phyloP scores from a whole-genome alignment of 352 stramenopile genomes.

The Globisporangium megalacanthum region DNA sequence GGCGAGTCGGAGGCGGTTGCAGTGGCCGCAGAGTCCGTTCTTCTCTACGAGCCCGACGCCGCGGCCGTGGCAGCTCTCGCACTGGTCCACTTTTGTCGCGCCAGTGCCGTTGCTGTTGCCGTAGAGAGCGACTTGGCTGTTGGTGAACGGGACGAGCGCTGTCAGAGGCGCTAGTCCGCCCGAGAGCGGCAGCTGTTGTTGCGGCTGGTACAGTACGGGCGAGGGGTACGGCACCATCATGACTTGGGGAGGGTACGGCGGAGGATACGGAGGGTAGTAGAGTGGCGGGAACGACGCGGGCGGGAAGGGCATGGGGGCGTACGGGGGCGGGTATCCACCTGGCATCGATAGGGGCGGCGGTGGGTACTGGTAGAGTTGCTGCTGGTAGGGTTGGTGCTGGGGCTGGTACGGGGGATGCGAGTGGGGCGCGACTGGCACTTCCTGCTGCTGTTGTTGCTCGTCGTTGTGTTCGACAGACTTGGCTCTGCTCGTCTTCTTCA shows the following conservation, averaged over 20 bases:
- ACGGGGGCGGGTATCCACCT: conserved; percentile 17
- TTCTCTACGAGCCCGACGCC: conserved; percentile 61
- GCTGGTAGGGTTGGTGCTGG: background rate
- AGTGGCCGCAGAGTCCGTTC: conserved; percentile 64
- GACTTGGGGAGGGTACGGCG: conserved; percentile 5
- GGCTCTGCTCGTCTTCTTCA: conserved; percentile 12
- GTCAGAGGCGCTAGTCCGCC: conserved; percentile 15
- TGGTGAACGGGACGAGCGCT: conserved; percentile 32
- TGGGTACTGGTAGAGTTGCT: background rate
- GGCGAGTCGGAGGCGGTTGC: conserved; percentile 57
- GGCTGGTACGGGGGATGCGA: too few species aligned
- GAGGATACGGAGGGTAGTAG: conserved; percentile 15
- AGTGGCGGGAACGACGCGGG: conserved; percentile 4
- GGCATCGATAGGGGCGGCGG: too few species aligned
- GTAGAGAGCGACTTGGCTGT: conserved; percentile 16
- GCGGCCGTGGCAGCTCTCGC: conserved; percentile 43
- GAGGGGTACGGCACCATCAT: conserved; percentile 15
- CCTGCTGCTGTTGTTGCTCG: background rate
- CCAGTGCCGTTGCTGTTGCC: conserved; percentile 8
- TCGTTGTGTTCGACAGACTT: background rate
- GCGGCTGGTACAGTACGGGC: conserved; percentile 10
- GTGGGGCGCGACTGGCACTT: background rate
- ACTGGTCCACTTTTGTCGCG: conserved; percentile 37
- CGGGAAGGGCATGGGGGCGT: conserved; percentile 30
- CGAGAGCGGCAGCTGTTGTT: conserved; percentile 4